Base-by-base conservation (phyloP, 2,329 filamentous ascomycete species). In the Aspergillus oerlinghausenensis region DNA sequence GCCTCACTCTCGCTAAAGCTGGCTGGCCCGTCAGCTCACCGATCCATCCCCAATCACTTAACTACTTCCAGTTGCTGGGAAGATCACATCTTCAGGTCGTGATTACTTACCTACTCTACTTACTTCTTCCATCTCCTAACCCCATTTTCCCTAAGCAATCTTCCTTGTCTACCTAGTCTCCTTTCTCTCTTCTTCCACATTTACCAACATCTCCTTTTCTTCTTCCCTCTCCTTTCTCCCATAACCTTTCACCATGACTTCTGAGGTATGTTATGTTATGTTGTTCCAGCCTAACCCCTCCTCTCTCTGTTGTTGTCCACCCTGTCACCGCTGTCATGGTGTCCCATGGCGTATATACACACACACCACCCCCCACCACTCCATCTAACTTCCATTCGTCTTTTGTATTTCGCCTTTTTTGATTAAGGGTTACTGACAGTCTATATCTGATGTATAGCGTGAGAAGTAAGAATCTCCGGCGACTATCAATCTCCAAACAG, bases 391-490 rank as follows among this genome's bases (percentile, higher is more conserved):
- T 45, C 67, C 65, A 72, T 68, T 75, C 4, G 7, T 11, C 28
- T 38, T 23, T 45, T 26, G 23, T 26, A 28, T 21, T 47, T 26
- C 29, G 51, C 32, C 25, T 26, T 54, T 14, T 11, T 53, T 47
- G 7, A 19, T 32, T 43, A 29, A 49, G n/a, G 47, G 3, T n/a
- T 32, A 73, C 72, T 67, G 61, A 58, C 58, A 60, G 54, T 63
- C 61, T 60, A 72, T 69, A 28, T 59, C 48, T 68, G 66, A 66
- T 60, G 66, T 74, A 60, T 75, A 88, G 86, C 86, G 86, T 82
- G 86, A 88, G 79, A 88, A 83, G 86, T 88, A 86, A 71, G 68
- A 51, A 59, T 74, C 77, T 78, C 62, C 59, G 60, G 29, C 54
- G 51, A 38, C 32, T 55, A 56, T 58, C 62, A 49, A 56, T 57